Base-by-base conservation (phyloP, 2,329 filamentous ascomycete genomes). In the Phoma sp. region DNA sequence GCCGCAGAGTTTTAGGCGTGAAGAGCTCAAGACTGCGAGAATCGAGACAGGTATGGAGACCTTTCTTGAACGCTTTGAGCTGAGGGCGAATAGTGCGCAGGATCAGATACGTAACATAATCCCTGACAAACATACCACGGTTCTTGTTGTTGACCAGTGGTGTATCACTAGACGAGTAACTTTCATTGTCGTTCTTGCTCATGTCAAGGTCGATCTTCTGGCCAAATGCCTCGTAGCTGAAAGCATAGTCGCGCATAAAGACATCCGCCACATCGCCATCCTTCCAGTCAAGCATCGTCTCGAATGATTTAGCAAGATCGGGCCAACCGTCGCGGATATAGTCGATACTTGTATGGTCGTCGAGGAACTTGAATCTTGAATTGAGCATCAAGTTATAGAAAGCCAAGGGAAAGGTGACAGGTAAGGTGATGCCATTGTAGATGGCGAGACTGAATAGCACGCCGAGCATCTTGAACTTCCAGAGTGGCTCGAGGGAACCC, bases 271-370 rank as follows among this genome's bases (percentile, higher is more conserved):
- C 89, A 22, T 88, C 80, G 0, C 91, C 91, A 46, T 95, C 89
- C 41, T 88, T 83, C 91, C 91, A 97, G 39, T 89, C 83, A 2
- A 93, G 78, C 1, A 98, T 78, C 3, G 82, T 80, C 4, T 86
- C 86, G 13, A 99, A 80, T 0, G 91, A 89, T 62, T 82, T 91
- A 1, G 87, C 86, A 3, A 96, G 81, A 13, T 89, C 87, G 1
- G 91, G 90, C 93, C 93, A 98, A 4, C 91, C 92, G 65, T 97
- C 93, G n/a, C 82, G 80, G 58, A 98, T 91, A 69, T 93, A 87
- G 41, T 91, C 84, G 2, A 95, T 43, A 18, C 54, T 47, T 7
- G 52, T 50, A 18, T 40, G 38, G 13, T 58, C 39, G 14, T 43
- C 36, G 23, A 47, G 78, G 52, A 87, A 83, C 30, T 85, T 85